Evolutionary conservation across 371 early-diverging fungal genomes (phyloP), one percentile per base, ranked within the genome.

Genomic region (Syncephalastrum sp.): DNA sequence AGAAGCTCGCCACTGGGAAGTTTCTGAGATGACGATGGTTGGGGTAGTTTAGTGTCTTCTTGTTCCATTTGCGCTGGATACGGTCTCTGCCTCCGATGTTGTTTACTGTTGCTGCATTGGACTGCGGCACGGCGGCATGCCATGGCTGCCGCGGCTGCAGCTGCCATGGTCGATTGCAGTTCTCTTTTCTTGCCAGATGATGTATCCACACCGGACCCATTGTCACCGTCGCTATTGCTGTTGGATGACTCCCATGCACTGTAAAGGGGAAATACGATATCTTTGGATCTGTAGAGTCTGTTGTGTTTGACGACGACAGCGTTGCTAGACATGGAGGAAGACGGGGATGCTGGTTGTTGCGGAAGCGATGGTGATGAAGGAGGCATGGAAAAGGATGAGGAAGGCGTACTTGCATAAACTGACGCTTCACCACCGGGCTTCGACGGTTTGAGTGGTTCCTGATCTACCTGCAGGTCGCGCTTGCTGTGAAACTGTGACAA

Each of bases 251-350:
- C 78, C 78, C 78, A 78, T 10, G 66, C 67, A 24, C 78, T 78
- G 45, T 78, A 78, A 6, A 78, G 59, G n/a, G 78, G 78, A 46
- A 74, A 72, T 7, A 69, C 65, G 15, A 69, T 67, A 33, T 67
- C 54, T 33, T 74, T 64, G 24, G 70, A 60, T 23, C 65, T 70
- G 64, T 73, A 78, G 0, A 74, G 50, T 2, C 72, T 64, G 21
- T 78, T 68, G 16, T 62, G 67, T 33, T 70, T 70, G 17, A 64
- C 52, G 0, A 74, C 52, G 0, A 75, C 69, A 0, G 65, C 70
- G 16, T 65, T 50, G 13, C 70, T 70, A 3, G 64, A 47, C 14
- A 52, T 29, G 10, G 59, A 23, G 5, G 59, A 59, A 10, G 59
- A 12, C 1, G 56, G 48, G 14, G 38, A 23, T 16, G 48, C 27